Evolutionary conservation across 495 filamentous ascomycete species (phyloP).

Genomic region (Cercophora samala): DNA sequence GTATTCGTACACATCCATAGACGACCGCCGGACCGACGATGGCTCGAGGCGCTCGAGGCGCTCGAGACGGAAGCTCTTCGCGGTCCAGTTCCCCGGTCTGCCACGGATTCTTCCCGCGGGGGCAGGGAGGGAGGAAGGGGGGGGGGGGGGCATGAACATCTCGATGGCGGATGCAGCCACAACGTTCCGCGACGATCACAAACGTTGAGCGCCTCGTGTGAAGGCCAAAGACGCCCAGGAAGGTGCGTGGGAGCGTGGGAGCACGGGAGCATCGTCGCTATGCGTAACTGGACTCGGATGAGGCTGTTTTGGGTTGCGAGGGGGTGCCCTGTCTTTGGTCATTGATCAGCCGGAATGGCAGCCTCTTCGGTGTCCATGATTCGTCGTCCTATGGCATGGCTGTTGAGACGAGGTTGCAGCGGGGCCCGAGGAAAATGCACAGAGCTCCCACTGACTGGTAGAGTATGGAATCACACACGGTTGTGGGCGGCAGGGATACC

Average conservation of each 20-base stretch:
- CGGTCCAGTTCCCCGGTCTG: conserved; percentile 9
- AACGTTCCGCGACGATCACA: conserved; percentile 3
- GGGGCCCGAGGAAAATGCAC: not conserved
- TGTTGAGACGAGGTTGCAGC: not conserved
- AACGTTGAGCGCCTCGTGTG: conserved; percentile 7
- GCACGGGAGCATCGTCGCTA: not conserved
- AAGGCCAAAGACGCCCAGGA: not conserved
- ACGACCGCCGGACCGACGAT: not conserved
- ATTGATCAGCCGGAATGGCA: conserved; percentile 1
- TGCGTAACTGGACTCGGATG: conserved; percentile 4
- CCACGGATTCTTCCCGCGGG: not conserved
- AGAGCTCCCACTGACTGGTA: not conserved
- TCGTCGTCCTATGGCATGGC: not conserved
- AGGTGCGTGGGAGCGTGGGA: not conserved
- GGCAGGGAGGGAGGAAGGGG: too few species aligned
- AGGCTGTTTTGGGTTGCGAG: conserved; percentile 7
- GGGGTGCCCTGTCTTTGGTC: not conserved
- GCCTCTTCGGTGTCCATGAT: not conserved
- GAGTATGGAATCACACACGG: conserved; percentile 6
- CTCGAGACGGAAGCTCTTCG: not conserved
- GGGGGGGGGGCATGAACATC: not conserved
- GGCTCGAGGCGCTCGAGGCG: not conserved
- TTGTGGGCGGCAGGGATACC: too few species aligned
- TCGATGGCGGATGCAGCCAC: not conserved
- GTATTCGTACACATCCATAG: too few species aligned